phyloP scores from a whole-genome alignment of 352 stramenopile species.

The Globisporangium echinulatum region DNA sequence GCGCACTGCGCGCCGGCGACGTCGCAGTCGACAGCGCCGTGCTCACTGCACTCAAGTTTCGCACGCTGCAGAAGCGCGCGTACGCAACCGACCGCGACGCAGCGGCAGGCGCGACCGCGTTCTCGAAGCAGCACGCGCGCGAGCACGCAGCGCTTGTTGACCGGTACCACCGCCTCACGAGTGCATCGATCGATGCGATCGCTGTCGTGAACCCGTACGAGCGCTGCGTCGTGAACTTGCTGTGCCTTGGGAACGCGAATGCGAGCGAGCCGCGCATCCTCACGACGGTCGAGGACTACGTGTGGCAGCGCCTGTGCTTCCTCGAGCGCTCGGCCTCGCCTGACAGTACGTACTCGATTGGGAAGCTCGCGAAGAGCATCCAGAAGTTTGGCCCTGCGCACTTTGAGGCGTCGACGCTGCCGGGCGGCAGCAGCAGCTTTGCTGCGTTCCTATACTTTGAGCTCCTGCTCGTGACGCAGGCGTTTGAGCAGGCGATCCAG shows the following conservation, averaged over 20 bases:
- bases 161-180: slow-evolving; percentile 68
- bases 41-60: slow-evolving; percentile 51
- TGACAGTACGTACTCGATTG: slow-evolving; percentile 61
- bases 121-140: slow-evolving; percentile 61
- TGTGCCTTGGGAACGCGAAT: slow-evolving; percentile 76
- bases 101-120: slow-evolving; percentile 29
- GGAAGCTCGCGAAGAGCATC: slow-evolving; percentile 58
- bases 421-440: slow-evolving; percentile 28
- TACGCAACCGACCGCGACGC: slow-evolving; percentile 26
- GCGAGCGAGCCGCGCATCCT: slow-evolving; percentile 67
- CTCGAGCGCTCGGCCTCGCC: slow-evolving; percentile 43
- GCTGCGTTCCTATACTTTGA: slow-evolving; percentile 76
- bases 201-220: slow-evolving; percentile 71
- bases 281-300: slow-evolving; percentile 80
- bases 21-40: slow-evolving; percentile 51
- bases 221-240: slow-evolving; percentile 72
- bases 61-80: slow-evolving; percentile 48
- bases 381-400: slow-evolving; percentile 67
- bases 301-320: slow-evolving; percentile 83
- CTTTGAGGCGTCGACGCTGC: slow-evolving; percentile 46
- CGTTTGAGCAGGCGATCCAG: slow-evolving; percentile 78
- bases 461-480: slow-evolving; percentile 69
- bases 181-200: slow-evolving; percentile 63
- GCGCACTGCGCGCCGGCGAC: slow-evolving; percentile 31
- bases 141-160: slow-evolving; percentile 58